These are phyloP conservation scores for Trichoderma citrinoviride DNA, from an alignment of 2,329 filamentous ascomycete species.

Conservation along the genomic window DNA sequence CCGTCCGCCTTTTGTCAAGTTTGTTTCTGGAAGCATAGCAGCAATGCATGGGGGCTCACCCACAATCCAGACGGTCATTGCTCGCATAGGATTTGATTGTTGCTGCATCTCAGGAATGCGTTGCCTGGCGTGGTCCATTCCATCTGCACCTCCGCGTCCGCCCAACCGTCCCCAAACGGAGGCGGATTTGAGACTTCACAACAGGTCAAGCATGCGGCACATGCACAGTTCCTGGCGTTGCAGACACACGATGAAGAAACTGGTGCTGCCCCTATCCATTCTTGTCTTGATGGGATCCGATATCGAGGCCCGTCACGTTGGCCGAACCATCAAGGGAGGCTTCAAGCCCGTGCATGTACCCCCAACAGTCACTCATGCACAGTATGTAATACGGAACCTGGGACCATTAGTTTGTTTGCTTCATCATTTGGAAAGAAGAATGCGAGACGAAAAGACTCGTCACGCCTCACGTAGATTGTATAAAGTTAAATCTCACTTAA, in stretches of 20 bases:
- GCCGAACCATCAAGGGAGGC: not conserved
- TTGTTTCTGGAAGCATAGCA: not conserved
- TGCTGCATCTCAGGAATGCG: constrained; percentile 39
- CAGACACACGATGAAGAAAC: not conserved
- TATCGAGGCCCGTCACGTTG: not conserved
- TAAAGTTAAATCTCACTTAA: constrained; percentile 15
- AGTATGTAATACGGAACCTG: too few relatives aligned
- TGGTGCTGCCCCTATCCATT: not conserved
- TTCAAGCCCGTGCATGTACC: too few relatives aligned
- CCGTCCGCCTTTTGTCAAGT: not conserved
- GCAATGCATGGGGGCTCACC: too few relatives aligned
- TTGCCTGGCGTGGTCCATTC: constrained; percentile 40
- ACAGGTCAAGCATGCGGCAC: constrained; percentile 2
- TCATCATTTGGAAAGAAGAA: not conserved
- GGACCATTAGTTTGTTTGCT: too few relatives aligned
- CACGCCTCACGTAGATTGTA: not conserved
- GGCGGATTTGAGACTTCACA: not conserved
- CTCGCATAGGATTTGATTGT: constrained; percentile 29
- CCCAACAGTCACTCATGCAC: too few relatives aligned
- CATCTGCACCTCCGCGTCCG: constrained; percentile 28
- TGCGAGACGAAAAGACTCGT: not conserved
- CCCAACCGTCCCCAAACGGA: not conserved
- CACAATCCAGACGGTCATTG: constrained; percentile 3
- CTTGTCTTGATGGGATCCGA: not conserved
- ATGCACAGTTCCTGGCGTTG: not conserved